phyloP scores from a whole-genome alignment of 306 rosid genomes.

The Medicago lupulina region DNA sequence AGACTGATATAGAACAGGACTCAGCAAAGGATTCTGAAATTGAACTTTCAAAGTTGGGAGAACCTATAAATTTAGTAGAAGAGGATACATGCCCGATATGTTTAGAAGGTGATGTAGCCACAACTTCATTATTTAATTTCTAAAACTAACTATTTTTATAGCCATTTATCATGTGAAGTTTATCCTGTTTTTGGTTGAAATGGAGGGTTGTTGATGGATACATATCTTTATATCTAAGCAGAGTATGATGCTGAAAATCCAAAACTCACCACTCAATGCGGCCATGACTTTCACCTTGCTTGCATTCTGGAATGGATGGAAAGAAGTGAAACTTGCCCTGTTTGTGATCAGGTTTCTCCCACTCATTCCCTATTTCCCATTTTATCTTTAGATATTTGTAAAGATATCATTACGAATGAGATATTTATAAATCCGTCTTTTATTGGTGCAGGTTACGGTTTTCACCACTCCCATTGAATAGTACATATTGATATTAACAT shows the following conservation, averaged over 20 bases:
- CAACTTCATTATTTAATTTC: slow-evolving; percentile 17
- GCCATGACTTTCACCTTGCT: slow-evolving; percentile 94
- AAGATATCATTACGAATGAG: slow-evolving; percentile 2
- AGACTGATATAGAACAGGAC: slow-evolving; percentile 54
- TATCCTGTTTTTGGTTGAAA: slow-evolving; percentile 38
- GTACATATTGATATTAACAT: slow-evolving; percentile 39
- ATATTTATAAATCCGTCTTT: slow-evolving; percentile 16
- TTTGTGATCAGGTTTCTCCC: slow-evolving; percentile 81
- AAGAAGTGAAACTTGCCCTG: slow-evolving; percentile 93
- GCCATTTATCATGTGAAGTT: slow-evolving; percentile 18
- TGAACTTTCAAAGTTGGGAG: slow-evolving; percentile 67
- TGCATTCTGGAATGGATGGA: slow-evolving; percentile 99
- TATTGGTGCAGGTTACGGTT: slow-evolving; percentile 73
- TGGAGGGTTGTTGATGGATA: slow-evolving; percentile 20
- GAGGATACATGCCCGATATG: slow-evolving; percentile 93
- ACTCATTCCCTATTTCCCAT: slow-evolving; percentile 11
- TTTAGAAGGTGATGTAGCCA: slow-evolving; percentile 79
- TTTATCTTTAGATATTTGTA: slow-evolving; percentile 14
- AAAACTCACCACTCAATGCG: slow-evolving; percentile 72
- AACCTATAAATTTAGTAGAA: slow-evolving; percentile 58
- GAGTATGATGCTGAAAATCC: slow-evolving; percentile 89
- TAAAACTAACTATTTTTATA: not conserved
- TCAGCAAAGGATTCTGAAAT: slow-evolving; percentile 59
- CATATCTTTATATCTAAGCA: slow-evolving; percentile 50
- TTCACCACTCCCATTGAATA: slow-evolving; percentile 77